Evolutionary conservation across 2,329 filamentous ascomycete species (phyloP).

Genomic region (Xylaria sp.): DNA sequence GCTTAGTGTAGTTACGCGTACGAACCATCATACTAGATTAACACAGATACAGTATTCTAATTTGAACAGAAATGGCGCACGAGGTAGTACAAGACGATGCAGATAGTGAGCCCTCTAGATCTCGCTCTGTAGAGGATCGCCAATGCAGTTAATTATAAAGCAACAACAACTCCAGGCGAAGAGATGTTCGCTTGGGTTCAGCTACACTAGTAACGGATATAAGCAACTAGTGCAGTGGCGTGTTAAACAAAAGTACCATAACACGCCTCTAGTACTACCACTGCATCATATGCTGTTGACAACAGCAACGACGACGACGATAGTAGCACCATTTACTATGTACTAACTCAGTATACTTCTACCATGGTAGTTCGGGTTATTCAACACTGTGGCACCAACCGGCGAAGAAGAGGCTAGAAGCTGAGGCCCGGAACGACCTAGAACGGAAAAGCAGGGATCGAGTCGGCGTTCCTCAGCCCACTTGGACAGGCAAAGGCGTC

Average conservation of each 20-base stretch:
- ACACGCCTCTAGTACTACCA: constrained; percentile 19
- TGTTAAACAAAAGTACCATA: constrained; percentile 31
- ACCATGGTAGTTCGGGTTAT: constrained; percentile 8
- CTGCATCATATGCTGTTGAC: background rate
- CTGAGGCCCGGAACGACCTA: constrained; percentile 18
- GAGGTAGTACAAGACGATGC: background rate
- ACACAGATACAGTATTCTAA: background rate
- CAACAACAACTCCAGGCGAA: background rate
- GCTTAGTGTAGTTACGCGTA: constrained; percentile 7
- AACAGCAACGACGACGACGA: background rate
- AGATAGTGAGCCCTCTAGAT: background rate
- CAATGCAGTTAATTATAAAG: constrained; percentile 1
- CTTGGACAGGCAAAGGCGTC: constrained; percentile 11
- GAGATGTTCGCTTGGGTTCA: background rate
- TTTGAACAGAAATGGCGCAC: background rate
- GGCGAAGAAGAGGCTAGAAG: constrained; percentile 26
- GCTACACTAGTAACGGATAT: constrained; percentile 2
- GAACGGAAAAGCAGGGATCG: constrained; percentile 26
- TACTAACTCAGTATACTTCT: background rate
- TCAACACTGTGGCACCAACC: constrained; percentile 28
- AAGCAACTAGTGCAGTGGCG: constrained; percentile 13
- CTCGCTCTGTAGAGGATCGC: constrained; percentile 1
- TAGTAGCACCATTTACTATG: background rate
- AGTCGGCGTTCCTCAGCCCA: constrained; percentile 17
- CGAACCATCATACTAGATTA: constrained; percentile 6